These are phyloP conservation scores for Fusarium sp. DNA, from an alignment of 2,329 filamentous ascomycete species.

Conservation along the genomic window DNA sequence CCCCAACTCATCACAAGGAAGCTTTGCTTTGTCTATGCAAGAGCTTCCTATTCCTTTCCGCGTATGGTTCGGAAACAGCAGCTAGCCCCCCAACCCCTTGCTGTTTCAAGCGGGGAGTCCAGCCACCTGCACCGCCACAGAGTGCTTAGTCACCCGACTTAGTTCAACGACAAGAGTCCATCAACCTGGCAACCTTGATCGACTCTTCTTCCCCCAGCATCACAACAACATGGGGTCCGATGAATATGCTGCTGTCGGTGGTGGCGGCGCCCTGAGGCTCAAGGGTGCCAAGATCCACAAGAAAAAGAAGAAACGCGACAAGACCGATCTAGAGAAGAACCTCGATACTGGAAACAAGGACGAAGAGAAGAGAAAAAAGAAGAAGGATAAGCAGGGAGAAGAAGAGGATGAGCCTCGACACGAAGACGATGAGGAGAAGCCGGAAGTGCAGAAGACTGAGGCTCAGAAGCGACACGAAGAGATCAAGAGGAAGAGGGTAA, in stretches of 20 bases:
- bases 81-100: constrained; percentile 19
- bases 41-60: constrained; percentile 28
- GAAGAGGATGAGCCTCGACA: constrained; percentile 49
- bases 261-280: constrained; percentile 83
- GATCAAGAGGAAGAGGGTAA: constrained; percentile 80
- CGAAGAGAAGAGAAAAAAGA: constrained; percentile 31
- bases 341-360: constrained; percentile 52
- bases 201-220: constrained; percentile 9
- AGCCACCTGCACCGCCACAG: constrained; percentile 27
- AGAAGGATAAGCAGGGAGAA: constrained; percentile 47
- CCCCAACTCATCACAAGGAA: constrained; percentile 33
- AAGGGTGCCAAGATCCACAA: constrained; percentile 79
- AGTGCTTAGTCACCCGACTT: constrained; percentile 22
- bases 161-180: constrained; percentile 9
- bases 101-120: neutral
- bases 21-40: constrained; percentile 30
- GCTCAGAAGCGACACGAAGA: constrained; percentile 86
- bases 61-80: constrained; percentile 27
- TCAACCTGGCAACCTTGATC: neutral
- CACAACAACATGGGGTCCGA: constrained; percentile 72
- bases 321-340: constrained; percentile 61
- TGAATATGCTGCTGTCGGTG: constrained; percentile 75
- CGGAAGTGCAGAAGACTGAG: constrained; percentile 77
- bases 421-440: constrained; percentile 49
- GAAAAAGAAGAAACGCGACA: constrained; percentile 71